A percentile compares a stretch with the other conserved stretches of the same genome.
Conservation (phyloP, 768 basidiomycete genomes). For the Lentinula sp. region DNA sequence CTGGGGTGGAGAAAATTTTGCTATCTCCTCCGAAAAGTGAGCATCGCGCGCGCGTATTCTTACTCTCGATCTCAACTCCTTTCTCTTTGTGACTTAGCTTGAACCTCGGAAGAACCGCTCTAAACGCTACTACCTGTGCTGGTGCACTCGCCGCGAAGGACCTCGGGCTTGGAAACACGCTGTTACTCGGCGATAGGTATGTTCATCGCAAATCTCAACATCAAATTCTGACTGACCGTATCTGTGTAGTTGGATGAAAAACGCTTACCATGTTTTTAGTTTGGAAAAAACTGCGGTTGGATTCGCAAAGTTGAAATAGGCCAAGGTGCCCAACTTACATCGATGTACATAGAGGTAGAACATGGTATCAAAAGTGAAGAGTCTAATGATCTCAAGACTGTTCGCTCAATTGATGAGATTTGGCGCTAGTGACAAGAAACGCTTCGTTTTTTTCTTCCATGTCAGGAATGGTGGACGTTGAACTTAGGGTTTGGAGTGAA, state of each 20-base stretch:
- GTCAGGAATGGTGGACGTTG: too few relatives aligned
- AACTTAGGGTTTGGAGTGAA: too few relatives aligned
- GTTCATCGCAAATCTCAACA: neutral
- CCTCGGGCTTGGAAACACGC: constrained; percentile 13
- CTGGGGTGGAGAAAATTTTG: constrained; percentile 28
- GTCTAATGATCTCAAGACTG: too few relatives aligned
- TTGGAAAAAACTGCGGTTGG: constrained; percentile 26
- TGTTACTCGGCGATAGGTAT: constrained; percentile 31
- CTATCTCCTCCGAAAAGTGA: constrained; percentile 36
- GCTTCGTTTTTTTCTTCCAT: too few relatives aligned
- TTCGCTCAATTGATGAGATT: too few relatives aligned
- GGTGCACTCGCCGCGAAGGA: constrained; percentile 47
- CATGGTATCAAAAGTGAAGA: too few relatives aligned
- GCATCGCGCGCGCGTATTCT: neutral
- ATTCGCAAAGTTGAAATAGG: constrained; percentile 20
- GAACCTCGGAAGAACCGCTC: constrained; percentile 31
- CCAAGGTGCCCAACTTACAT: too few relatives aligned
- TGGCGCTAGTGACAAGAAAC: too few relatives aligned
- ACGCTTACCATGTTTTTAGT: constrained; percentile 39
- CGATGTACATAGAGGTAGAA: neutral
- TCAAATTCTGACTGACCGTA: neutral
- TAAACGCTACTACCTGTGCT: constrained; percentile 38
- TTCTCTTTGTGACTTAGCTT: constrained; percentile 10
- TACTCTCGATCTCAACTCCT: neutral
- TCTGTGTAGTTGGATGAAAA: constrained; percentile 24